phyloP scores from a whole-genome alignment of 805 yeast species.

The Candida orba region DNA sequence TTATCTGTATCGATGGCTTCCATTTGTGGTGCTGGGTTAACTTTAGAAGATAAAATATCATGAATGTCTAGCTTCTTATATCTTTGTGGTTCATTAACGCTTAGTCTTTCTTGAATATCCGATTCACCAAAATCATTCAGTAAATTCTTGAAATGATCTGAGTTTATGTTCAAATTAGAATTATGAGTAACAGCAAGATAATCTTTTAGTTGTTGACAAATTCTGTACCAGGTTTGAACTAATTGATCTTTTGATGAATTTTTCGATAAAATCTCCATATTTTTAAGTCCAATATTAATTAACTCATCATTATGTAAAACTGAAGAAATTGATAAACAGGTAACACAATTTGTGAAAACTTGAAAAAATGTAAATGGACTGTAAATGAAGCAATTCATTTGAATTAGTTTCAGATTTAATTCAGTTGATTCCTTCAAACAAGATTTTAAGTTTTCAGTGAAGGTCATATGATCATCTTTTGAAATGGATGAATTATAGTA shows the following conservation, averaged over 20 bases:
- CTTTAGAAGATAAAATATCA: constrained; percentile 9
- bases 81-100: constrained; percentile 8
- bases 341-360: constrained; percentile 30
- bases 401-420: constrained; percentile 20
- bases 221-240: constrained; percentile 26
- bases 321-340: constrained; percentile 26
- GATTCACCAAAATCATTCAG: constrained; percentile 29
- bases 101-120: constrained; percentile 21
- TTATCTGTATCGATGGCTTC: neutral
- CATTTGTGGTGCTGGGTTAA: neutral
- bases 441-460: constrained; percentile 19
- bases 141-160: constrained; percentile 19
- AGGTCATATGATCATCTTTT: constrained; percentile 27
- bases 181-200: constrained; percentile 13
- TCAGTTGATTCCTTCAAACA: constrained; percentile 22
- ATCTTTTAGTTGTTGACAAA: constrained; percentile 22
- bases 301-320: constrained; percentile 24
- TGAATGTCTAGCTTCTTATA: constrained; percentile 10
- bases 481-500: constrained; percentile 26
- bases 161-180: constrained; percentile 3
- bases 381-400: constrained; percentile 24
- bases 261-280: constrained; percentile 20
- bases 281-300: constrained; percentile 19
- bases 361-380: constrained; percentile 35
- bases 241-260: constrained; percentile 28